Conservation (phyloP, 306 rosid species). For the Cercis canadensis region DNA sequence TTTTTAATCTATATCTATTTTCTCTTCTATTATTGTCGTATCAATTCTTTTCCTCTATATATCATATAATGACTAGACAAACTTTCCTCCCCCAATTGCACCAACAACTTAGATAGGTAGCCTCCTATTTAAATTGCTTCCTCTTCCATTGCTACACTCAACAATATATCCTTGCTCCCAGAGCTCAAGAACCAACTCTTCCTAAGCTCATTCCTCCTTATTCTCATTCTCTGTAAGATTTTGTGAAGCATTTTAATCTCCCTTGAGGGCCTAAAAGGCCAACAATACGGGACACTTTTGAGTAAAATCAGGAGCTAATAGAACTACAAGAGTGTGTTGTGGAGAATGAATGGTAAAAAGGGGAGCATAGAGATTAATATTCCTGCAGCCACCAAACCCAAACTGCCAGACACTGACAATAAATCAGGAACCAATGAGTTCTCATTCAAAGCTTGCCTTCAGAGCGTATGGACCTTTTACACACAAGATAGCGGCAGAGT, state of each 20-base stretch:
- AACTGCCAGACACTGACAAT: too few species aligned
- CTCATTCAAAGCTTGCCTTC: constrained; percentile 38
- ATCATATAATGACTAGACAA: constrained; percentile 43
- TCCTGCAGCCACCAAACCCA: constrained; percentile 36
- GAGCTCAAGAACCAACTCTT: not conserved
- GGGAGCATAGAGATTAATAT: constrained; percentile 56
- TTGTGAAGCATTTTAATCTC: too few species aligned
- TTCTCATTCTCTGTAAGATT: too few species aligned
- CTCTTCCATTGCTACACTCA: not conserved
- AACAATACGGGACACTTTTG: too few species aligned
- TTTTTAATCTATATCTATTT: not conserved
- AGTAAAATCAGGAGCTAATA: too few species aligned
- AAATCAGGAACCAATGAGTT: constrained; percentile 10
- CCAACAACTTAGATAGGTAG: constrained; percentile 3
- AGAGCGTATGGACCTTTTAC: constrained; percentile 52
- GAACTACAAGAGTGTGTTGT: not conserved
- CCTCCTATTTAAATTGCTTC: constrained; percentile 46
- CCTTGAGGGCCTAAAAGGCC: too few species aligned
- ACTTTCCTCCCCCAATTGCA: constrained; percentile 47
- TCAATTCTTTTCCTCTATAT: constrained; percentile 48
- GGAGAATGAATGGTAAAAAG: constrained; percentile 63
- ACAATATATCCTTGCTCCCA: too few species aligned
- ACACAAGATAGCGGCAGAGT: constrained; percentile 64
- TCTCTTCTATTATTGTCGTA: constrained; percentile 52
- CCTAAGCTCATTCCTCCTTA: not conserved